Conservation (phyloP, 768 basidiomycete genomes). For the Suillus variegatus region DNA sequence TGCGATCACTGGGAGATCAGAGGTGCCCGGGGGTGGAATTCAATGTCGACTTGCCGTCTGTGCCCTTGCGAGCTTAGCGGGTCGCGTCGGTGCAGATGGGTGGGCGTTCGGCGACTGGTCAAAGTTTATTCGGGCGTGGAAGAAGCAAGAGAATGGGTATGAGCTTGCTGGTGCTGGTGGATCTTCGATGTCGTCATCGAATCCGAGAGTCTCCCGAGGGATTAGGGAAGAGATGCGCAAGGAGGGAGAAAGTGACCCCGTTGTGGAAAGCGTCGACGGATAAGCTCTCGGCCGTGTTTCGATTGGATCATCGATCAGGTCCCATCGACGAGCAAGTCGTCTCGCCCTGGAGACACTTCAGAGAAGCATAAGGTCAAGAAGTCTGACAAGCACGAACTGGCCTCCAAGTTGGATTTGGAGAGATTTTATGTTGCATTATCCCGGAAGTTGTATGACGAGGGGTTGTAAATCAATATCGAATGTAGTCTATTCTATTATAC, state of each 20-base stretch:
- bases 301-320: conserved; percentile 81
- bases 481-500: conserved; percentile 19
- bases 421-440: conserved; percentile 88
- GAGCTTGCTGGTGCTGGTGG: conserved; percentile 27
- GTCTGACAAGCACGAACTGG: conserved; percentile 49
- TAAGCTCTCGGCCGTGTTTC: conserved; percentile 69
- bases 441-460: conserved; percentile 91
- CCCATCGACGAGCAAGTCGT: conserved; percentile 34
- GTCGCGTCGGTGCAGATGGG: conserved; percentile 42
- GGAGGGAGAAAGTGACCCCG: conserved; percentile 47
- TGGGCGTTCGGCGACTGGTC: conserved; percentile 58
- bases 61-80: conserved; percentile 37
- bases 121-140: conserved; percentile 62
- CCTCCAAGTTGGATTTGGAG: conserved; percentile 77
- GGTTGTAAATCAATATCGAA: conserved; percentile 48
- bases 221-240: conserved; percentile 24
- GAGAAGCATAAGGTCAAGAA: conserved; percentile 25
- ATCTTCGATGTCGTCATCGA: conserved; percentile 7
- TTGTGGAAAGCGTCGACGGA: conserved; percentile 70
- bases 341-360: conserved; percentile 18
- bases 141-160: conserved; percentile 48
- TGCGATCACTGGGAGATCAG: conserved; percentile 97
- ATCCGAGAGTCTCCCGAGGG: conserved; percentile 12
- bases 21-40: conserved; percentile 81
- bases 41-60: conserved; percentile 59